phyloP scores from a whole-genome alignment of 2,329 filamentous ascomycete genomes.

The Colletotrichum sp. region DNA sequence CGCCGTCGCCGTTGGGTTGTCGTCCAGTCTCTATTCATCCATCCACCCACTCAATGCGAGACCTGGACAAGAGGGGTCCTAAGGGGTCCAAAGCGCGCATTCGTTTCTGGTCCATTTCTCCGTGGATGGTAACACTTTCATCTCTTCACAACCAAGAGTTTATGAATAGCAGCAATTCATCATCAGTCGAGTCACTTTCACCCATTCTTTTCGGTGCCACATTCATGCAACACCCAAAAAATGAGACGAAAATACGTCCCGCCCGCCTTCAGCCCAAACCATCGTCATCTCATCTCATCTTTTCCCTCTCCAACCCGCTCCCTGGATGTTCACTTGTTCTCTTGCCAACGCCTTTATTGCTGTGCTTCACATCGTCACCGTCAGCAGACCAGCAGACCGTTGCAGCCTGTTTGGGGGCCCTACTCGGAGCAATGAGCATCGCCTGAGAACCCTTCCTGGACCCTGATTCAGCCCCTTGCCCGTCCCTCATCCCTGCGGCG shows the following conservation, averaged over 20 bases:
- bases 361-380: neutral
- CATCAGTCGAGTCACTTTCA: neutral
- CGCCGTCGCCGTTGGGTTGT: neutral
- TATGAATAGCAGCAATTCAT: neutral
- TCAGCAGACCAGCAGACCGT: neutral
- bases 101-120: neutral
- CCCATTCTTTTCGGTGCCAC: neutral
- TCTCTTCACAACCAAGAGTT: neutral
- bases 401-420: neutral
- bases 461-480: conserved; percentile 20
- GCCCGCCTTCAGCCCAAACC: neutral
- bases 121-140: neutral
- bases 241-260: conserved; percentile 5
- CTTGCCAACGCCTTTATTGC: neutral
- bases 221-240: neutral
- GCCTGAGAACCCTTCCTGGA: conserved; percentile 1
- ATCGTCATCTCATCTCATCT: conserved; percentile 7
- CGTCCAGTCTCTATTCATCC: neutral
- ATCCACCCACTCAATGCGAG: neutral
- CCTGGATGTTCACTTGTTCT: neutral
- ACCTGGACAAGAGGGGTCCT: neutral
- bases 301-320: neutral
- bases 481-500: conserved; percentile 8
- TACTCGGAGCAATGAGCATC: neutral
- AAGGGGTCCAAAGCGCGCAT: neutral